Evolutionary conservation across 768 basidiomycete genomes (phyloP), one percentile per base, ranked within the genome.

Genomic region (Podaxis sp.): DNA sequence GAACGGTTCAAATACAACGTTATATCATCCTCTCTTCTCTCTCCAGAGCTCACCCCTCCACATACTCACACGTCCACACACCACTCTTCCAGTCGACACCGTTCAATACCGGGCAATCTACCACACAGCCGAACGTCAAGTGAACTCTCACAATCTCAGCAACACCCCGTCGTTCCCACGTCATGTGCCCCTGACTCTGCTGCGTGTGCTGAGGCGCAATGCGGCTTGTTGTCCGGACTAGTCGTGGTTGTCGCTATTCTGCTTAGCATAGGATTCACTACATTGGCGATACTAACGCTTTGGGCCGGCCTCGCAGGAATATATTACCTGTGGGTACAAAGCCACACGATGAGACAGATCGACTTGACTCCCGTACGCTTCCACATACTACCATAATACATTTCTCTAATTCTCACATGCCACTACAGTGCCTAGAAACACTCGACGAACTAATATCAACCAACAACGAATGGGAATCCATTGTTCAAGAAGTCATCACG

Each of bases 1-100:
- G 91, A 93, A 73, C 87, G 83, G 46, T 92, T 93, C 83, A 92
- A 92, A 71, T 93, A 92, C 80, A 85, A 84, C 63, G 83, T 93
- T 3, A 91, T 93, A 63, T 91, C 91, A 3, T 92, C 91, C 2
- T 85, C 90, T 7, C 77, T 93, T 8, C 80, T 93, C n/a, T 84
- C 89, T 2, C 72, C 84, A 2, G 76, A 84, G 57, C 77, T 87
- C 60, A 68, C 85, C 43, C 66, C 82, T 33, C 74, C 82, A 65
- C 66, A 72, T 57, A 50, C 74, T 66, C 33, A 50, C 11, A 61
- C 68, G 62, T 13, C 73, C 22, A n/a, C 54, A 4, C 57, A n/a
- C 66, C 73, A 79, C 41, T 70, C 74, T 47, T 67, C 75, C 58
- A 61, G 67, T 57, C 71, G 76, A 25, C 50, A 41, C 13, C 72